Evolutionary conservation across 208 protist genomes (phyloP).

Genomic region (Acanthamoeba royreba): DNA sequence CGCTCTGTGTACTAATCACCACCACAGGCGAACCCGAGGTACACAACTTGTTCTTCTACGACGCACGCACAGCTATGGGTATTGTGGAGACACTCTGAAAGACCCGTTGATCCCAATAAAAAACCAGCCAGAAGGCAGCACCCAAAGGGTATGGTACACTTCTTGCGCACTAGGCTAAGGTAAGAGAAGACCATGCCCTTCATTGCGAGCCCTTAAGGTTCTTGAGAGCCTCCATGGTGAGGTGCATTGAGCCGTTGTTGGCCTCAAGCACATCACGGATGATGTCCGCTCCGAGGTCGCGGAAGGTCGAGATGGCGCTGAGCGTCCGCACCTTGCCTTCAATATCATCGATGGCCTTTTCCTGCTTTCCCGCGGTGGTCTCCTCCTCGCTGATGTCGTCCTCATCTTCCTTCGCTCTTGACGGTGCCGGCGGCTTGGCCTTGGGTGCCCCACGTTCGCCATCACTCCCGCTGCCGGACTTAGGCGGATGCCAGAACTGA

Average conservation of each 20-base stretch:
- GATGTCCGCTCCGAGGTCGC: neutral
- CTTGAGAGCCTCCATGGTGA: conserved; percentile 42
- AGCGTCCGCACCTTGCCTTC: neutral
- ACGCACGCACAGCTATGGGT: neutral
- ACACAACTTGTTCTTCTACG: conserved; percentile 25
- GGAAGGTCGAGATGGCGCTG: neutral
- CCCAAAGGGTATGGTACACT: too few relatives aligned
- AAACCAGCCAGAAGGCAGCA: too few relatives aligned
- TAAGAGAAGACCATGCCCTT: too few relatives aligned
- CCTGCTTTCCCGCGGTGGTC: neutral
- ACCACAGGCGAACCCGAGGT: neutral
- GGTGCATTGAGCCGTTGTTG: conserved; percentile 14
- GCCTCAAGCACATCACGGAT: neutral
- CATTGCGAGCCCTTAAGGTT: too few relatives aligned
- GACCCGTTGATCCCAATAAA: too few relatives aligned
- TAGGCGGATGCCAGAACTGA: conserved; percentile 54
- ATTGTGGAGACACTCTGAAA: neutral
- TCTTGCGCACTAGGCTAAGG: too few relatives aligned
- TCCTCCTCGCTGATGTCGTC: neutral
- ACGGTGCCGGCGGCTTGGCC: too few relatives aligned
- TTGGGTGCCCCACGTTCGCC: neutral
- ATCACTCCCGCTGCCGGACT: neutral
- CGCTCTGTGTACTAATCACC: neutral
- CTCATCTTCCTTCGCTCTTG: neutral
- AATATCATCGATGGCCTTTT: neutral